phyloP scores from a whole-genome alignment of 2,329 filamentous ascomycete species.

The Periconia digitata region DNA sequence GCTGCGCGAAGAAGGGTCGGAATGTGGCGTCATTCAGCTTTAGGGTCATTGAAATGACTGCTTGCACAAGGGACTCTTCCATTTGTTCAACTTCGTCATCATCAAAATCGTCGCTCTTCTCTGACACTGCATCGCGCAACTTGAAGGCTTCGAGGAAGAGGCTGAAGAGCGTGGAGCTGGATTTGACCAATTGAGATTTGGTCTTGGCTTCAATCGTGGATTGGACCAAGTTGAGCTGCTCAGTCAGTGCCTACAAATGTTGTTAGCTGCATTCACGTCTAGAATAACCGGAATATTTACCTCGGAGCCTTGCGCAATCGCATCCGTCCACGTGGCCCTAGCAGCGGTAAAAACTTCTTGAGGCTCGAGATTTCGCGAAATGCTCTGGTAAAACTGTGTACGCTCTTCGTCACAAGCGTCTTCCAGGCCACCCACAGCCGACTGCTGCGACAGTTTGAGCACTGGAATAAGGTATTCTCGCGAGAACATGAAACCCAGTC shows the following conservation, averaged over 20 bases:
- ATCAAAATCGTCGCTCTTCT: conserved; percentile 49
- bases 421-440: conserved; percentile 64
- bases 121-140: conserved; percentile 53
- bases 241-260: conserved; percentile 60
- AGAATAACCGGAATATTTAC: conserved; percentile 44
- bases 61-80: conserved; percentile 67
- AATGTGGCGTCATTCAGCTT: conserved; percentile 95
- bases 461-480: conserved; percentile 71
- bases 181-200: conserved; percentile 78
- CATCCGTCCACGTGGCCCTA: conserved; percentile 69
- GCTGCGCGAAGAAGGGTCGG: conserved; percentile 81
- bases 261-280: conserved; percentile 12
- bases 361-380: conserved; percentile 76
- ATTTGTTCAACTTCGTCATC: conserved; percentile 58
- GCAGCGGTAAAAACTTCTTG: conserved; percentile 75
- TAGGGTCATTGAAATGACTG: conserved; percentile 86
- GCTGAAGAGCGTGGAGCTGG: conserved; percentile 68
- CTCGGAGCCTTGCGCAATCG: conserved; percentile 62
- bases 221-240: conserved; percentile 70
- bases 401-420: conserved; percentile 66
- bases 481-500: conserved; percentile 88
- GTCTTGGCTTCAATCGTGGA: conserved; percentile 73
- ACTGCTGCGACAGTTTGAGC: conserved; percentile 70
- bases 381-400: conserved; percentile 67
- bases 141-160: conserved; percentile 62